Base-by-base conservation (phyloP, 805 yeast genomes). In the Pichia eremophila region DNA sequence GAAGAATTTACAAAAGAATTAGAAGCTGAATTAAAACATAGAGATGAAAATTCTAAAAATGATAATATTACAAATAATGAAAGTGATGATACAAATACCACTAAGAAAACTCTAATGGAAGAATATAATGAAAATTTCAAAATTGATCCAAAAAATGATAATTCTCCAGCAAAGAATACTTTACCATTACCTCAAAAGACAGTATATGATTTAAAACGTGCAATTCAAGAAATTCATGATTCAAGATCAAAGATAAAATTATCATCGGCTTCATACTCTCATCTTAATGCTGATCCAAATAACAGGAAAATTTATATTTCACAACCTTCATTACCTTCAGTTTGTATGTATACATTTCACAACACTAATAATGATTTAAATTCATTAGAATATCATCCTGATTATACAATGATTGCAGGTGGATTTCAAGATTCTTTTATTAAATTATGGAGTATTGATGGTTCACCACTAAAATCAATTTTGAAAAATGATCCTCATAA, bases 301-400 rank as follows among this genome's bases (percentile, higher is more conserved):
- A 41, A 41, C 32, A 43, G 12, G 9, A 38, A 32, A 17, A n/a
- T 37, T 2, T 47, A 28, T 34, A 47, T 47, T 9, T 43, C 51
- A 12, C 96, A 85, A 66, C 84, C 95, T 5, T 72, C 88, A 22
- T 77, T 91, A 27, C 99, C 99, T 22, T 85, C 95, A 48, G 95
- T 91, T 35, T 93, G 98, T 66, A 87, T 91, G 95, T 93, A 93
- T 70, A 91, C 98, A 1, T 90, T 93, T 69, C 99, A 93, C 71
- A 93, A 93, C 66, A 86, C 97, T 11, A 83, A 87, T 61, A 83
- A 84, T 54, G 95, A 85, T 51, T 70, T 93, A 74, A 85, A 95
- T n/a, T 79, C 89, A 44, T 62, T 91, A 42, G 85, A 82, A 53
- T 91, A 91, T 69, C 88, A 91, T 57, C 85, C 83, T 46, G 97